Conservation (phyloP, 768 basidiomycete genomes). For the Boletus huronensis region DNA sequence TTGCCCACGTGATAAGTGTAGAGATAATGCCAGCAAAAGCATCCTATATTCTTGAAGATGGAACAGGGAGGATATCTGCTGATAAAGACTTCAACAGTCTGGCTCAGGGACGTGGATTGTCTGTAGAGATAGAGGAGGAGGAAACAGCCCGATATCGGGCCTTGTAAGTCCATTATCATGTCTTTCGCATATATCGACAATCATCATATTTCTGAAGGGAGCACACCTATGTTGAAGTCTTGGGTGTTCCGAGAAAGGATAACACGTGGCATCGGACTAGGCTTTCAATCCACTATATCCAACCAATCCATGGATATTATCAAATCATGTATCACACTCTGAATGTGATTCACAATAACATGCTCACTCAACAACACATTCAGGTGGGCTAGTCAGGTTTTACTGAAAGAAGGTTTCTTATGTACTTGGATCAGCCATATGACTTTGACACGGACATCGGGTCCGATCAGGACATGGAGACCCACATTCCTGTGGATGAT, state of each 20-base stretch:
- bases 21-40: constrained; percentile 4
- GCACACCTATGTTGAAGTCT: constrained; percentile 18
- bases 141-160: constrained; percentile 3
- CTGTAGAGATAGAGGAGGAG: constrained; percentile 5
- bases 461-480: not conserved
- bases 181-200: not conserved
- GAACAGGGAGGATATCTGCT: constrained; percentile 30
- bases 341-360: constrained; percentile 17
- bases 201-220: constrained; percentile 10
- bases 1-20: constrained; percentile 39
- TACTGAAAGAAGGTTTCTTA: not conserved
- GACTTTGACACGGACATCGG: not conserved
- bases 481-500: not conserved
- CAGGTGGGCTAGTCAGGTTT: constrained; percentile 7
- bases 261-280: not conserved
- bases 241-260: not conserved
- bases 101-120: not conserved
- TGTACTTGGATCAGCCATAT: constrained; percentile 5
- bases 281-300: constrained; percentile 15
- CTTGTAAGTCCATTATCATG: constrained; percentile 16
- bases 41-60: constrained; percentile 36
- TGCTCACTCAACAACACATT: constrained; percentile 4
- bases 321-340: constrained; percentile 28
- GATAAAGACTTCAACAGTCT: not conserved
- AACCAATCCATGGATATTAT: constrained; percentile 14